Base-by-base conservation (phyloP, 768 basidiomycete species). In the Lactarius vividus region DNA sequence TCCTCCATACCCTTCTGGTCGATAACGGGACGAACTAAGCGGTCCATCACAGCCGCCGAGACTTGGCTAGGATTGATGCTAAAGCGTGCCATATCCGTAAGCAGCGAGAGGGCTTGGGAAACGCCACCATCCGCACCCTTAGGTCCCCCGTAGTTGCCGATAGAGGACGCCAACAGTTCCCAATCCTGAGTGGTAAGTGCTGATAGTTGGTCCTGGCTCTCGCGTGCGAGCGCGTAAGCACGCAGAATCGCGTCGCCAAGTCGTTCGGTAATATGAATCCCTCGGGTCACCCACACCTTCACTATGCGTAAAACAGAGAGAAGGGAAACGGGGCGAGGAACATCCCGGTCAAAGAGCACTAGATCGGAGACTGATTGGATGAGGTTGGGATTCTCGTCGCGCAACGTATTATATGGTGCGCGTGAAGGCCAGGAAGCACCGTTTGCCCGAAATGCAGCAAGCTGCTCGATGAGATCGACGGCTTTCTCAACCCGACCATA, bases 111-210 rank as follows among this genome's bases (percentile, higher is more conserved):
- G 35, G 65, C 59, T 39, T 69, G 69, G 15, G 68, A 62, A 28
- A 67, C 54, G n/a, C 64, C 61, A 29, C 62, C 69, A 33, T 70
- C 67, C 35, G 40, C 52, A 33, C 26, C 46, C 54, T 13, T 56
- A 62, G 54, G 60, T 57, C 58, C 67, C 15, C 55, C 67, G 52
- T 71, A 71, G 6, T 60, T 67, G 29, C 65, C 42, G 35, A 69
- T 77, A 8, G 81, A 79, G 33, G 78, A 79, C 1, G 82, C 69
- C 20, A 89, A 69, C 8, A 80, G 72, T 49, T 81, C 80, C 78
- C 84, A 83, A 44, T 86, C 84, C 8, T 74, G 68, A 0, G 69
- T 3, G 0, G 71, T 67, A 53, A 87, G 77, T 4, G 76, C 74
- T 0, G 73, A 69, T 57, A 77, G 62, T 40, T 68, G 68, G 8